Evolutionary conservation across 345 rosid genomes (phyloP).

Genomic region (Mercurialis annua): DNA sequence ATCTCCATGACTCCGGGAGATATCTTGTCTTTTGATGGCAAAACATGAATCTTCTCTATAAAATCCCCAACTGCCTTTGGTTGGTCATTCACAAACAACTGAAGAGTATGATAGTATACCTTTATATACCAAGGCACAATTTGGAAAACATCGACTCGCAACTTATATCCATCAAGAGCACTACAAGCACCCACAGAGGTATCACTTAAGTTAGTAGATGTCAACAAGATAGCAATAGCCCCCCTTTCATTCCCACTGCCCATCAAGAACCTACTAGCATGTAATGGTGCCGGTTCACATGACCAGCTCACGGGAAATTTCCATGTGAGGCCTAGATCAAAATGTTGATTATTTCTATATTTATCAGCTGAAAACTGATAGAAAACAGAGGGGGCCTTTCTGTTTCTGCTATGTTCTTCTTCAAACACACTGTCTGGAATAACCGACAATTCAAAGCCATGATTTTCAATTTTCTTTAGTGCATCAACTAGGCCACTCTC

Average conservation of each 20-base stretch:
- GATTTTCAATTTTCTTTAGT: slow-evolving; percentile 33
- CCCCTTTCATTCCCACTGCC: slow-evolving; percentile 98
- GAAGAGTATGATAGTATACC: slow-evolving; percentile 75
- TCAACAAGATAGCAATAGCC: slow-evolving; percentile 82
- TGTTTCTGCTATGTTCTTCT: slow-evolving; percentile 38
- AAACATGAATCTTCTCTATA: slow-evolving; percentile 60
- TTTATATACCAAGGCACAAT: slow-evolving; percentile 96
- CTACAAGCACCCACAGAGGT: slow-evolving; percentile 23
- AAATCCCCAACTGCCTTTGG: slow-evolving; percentile 45
- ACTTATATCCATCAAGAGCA: slow-evolving; percentile 36
- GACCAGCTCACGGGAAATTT: slow-evolving; percentile 71
- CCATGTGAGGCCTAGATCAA: slow-evolving; percentile 76
- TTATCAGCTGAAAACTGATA: slow-evolving; percentile 58
- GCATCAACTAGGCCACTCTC: slow-evolving; percentile 47
- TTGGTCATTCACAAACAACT: slow-evolving; percentile 68
- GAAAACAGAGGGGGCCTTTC: slow-evolving; percentile 39
- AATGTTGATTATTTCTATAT: slow-evolving; percentile 48
- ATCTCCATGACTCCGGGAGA: slow-evolving; percentile 94
- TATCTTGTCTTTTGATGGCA: slow-evolving; percentile 84
- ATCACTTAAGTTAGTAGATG: slow-evolving; percentile 42
- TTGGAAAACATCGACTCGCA: slow-evolving; percentile 74
- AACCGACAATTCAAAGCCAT: slow-evolving; percentile 51
- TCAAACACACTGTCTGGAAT: slow-evolving; percentile 55
- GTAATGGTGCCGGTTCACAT: slow-evolving; percentile 65
- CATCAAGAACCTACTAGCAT: slow-evolving; percentile 80